Percentiles rank a stretch among this genome's conserved stretches.
Evolutionary conservation across 768 basidiomycete species (phyloP).

Genomic region (Suillus alpinus): DNA sequence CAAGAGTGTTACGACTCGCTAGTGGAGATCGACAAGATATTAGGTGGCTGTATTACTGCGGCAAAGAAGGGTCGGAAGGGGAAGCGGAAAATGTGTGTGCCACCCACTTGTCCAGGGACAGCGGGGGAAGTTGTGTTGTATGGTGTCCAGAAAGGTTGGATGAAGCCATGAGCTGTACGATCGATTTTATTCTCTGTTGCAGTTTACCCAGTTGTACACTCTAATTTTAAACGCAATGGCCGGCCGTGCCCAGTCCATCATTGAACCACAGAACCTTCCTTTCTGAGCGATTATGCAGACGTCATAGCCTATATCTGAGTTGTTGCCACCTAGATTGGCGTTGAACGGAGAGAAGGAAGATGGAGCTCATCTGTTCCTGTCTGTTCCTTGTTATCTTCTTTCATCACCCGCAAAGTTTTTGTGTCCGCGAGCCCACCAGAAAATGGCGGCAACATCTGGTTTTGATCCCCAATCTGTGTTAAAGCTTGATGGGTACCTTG

Average conservation of each 20-base stretch:
- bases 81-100: slow-evolving; percentile 32
- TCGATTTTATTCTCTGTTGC: not conserved
- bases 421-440: not conserved
- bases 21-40: slow-evolving; percentile 59
- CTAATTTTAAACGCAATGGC: not conserved
- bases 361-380: slow-evolving; percentile 1
- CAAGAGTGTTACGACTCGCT: slow-evolving; percentile 69
- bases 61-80: slow-evolving; percentile 32
- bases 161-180: slow-evolving; percentile 29
- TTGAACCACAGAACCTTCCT: slow-evolving; percentile 11
- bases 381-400: slow-evolving; percentile 2
- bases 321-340: slow-evolving; percentile 4
- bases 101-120: slow-evolving; percentile 28
- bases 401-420: slow-evolving; percentile 6
- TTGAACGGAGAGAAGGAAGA: slow-evolving; percentile 6
- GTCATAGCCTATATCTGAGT: slow-evolving; percentile 4
- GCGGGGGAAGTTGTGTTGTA: slow-evolving; percentile 64
- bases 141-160: slow-evolving; percentile 62
- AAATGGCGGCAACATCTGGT: slow-evolving; percentile 43
- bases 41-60: slow-evolving; percentile 45
- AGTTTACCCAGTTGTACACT: not conserved
- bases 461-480: slow-evolving; percentile 59
- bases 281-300: slow-evolving; percentile 9
- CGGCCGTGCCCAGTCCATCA: not conserved
- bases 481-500: slow-evolving; percentile 70